Percentiles rank a stretch among this genome's conserved stretches.
Conservation (phyloP, 495 filamentous ascomycete species). For the Astrothelium subdiscretum region DNA sequence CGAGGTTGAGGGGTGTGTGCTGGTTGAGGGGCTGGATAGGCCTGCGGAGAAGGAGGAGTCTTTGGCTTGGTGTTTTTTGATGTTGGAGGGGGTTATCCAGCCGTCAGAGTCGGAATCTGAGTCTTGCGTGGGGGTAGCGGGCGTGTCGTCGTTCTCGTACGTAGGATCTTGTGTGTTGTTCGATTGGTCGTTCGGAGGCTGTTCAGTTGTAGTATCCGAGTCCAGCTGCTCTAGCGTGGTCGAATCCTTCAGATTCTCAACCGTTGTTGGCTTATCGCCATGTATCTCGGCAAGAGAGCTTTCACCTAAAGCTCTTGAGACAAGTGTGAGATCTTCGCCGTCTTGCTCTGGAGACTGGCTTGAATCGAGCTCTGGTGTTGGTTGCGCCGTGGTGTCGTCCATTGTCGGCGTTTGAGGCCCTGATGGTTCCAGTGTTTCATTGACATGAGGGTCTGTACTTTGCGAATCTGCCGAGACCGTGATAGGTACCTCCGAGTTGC, state of each 20-base stretch:
- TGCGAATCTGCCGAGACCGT: neutral
- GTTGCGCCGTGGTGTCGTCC: neutral
- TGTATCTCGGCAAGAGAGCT: neutral
- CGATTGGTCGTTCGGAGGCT: neutral
- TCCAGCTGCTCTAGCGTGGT: neutral
- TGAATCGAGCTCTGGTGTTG: neutral
- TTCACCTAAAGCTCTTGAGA: neutral
- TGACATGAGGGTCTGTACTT: neutral
- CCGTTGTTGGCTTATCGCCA: neutral
- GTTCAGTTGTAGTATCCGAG: neutral
- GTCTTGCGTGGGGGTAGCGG: conserved; percentile 17
- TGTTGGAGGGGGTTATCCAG: conserved; percentile 93
- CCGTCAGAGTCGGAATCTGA: conserved; percentile 57
- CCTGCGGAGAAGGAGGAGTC: neutral
- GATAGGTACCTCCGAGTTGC: neutral
- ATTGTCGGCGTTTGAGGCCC: neutral
- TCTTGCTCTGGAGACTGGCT: neutral
- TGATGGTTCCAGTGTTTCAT: neutral
- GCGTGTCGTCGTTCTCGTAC: neutral
- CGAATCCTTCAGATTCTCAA: neutral
- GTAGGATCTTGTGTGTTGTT: too few species aligned
- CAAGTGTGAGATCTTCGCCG: neutral
- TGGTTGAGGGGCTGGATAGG: conserved; percentile 43
- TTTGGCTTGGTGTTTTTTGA: conserved; percentile 57
- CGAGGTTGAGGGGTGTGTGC: conserved; percentile 29